Percentiles rank a stretch among this genome's conserved stretches.
Evolutionary conservation across 768 basidiomycete genomes (phyloP).

Genomic region (Tricholoma furcatifolium): DNA sequence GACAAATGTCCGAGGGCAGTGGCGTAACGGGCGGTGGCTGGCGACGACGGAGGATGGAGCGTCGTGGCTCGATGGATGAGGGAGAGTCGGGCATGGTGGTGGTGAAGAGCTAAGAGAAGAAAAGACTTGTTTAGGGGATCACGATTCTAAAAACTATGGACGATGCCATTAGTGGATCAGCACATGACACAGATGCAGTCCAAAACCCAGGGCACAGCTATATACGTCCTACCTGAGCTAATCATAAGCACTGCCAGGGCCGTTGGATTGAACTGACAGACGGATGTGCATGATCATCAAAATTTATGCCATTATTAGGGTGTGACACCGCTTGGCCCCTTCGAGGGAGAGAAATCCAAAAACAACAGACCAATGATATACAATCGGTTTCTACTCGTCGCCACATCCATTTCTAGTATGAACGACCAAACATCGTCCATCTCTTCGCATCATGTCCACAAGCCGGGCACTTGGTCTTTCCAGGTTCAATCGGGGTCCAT

Average conservation of each 20-base stretch:
- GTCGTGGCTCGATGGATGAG: conserved; percentile 11
- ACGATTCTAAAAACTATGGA: conserved; percentile 12
- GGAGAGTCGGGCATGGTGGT: conserved; percentile 8
- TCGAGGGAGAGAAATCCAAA: background rate
- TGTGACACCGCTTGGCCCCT: background rate
- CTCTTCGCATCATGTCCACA: conserved; percentile 89
- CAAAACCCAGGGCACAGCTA: conserved; percentile 7
- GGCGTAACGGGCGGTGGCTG: conserved; percentile 16
- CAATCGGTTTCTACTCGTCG: conserved; percentile 8
- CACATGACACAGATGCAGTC: conserved; percentile 16
- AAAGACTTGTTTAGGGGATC: conserved; percentile 15
- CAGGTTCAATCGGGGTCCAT: conserved; percentile 77
- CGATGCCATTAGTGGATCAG: conserved; percentile 19
- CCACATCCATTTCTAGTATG: conserved; percentile 49
- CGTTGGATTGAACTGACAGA: background rate
- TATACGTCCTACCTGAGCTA: conserved; percentile 8
- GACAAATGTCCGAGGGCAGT: conserved; percentile 14
- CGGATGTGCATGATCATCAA: conserved; percentile 6
- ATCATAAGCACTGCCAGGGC: conserved; percentile 9
- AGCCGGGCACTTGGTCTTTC: conserved; percentile 86
- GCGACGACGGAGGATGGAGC: conserved; percentile 20
- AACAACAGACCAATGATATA: conserved; percentile 13
- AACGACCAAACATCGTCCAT: conserved; percentile 96
- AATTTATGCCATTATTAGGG: conserved; percentile 10
- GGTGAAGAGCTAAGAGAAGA: conserved; percentile 5